Base-by-base conservation (phyloP, 306 rosid species). In the Pyrus communis region DNA sequence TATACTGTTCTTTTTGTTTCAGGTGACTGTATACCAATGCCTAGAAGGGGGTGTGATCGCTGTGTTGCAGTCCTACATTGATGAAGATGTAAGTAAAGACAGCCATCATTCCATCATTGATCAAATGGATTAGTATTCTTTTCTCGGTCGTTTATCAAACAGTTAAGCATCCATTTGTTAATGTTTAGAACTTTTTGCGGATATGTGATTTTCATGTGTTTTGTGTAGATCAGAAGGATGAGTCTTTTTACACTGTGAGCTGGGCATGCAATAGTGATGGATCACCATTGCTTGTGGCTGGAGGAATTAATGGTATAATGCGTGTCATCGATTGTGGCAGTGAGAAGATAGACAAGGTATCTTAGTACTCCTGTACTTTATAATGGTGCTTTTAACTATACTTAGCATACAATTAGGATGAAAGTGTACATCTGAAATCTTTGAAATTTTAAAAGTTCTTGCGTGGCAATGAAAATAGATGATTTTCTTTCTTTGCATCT, bases 191-290 rank as follows among this genome's bases (percentile, higher is more conserved):
- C 10, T 33, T 31, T 64, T 64, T 74, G 25, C 30, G 65, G 78
- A 69, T 62, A 46, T 78, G 71, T 79, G 82, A 77, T 31, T 78
- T 74, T 67, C 31, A 78, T 78, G 73, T 82, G 69, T 75, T 86
- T 49, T 87, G 92, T 89, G 15, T 49, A 82, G 88, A 88, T 81
- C 97, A 95, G 99, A 95, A 92, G 97, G 96, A 95, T 76, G 99
- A 92, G 80, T 90, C 99, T 43, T 95, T 95, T 82, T 95, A 90
- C 91, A 86, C 96, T 60, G 93, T 88, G 72, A 86, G 93, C 76
- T 95, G 97, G 99, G 97, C 99, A 13, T 87, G 93, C 82, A 77
- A 78, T 61, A 67, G 64, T 9, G 87, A 92, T 75, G 97, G 99
- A 67, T 70, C 79, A 55, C 97, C 99, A 0, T 74, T 84, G 80